Percentiles rank a stretch among this genome's conserved stretches.
Conservation (phyloP, 176 grass and related monocot species). For the Lolium multiflorum region DNA sequence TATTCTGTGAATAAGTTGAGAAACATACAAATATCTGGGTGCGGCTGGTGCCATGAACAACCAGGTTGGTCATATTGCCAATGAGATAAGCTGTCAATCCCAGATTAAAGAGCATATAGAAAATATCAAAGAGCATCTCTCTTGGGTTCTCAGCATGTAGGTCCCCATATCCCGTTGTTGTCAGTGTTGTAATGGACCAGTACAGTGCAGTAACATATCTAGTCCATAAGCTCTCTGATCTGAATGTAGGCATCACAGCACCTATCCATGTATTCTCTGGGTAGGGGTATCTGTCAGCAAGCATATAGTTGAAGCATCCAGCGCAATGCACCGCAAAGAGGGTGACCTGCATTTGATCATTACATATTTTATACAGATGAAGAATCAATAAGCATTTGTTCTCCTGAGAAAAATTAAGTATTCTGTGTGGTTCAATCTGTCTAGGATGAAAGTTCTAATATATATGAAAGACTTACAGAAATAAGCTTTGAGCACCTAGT, state of each 20-base stretch:
- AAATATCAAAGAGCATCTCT: slow-evolving; percentile 96
- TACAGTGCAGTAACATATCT: slow-evolving; percentile 94
- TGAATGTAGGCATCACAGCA: slow-evolving; percentile 85
- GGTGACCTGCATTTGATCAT: slow-evolving; percentile 78
- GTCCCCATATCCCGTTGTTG: slow-evolving; percentile 95
- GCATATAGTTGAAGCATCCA: slow-evolving; percentile 94
- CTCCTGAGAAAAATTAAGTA: neutral
- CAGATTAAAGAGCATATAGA: slow-evolving; percentile 99
- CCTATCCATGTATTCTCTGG: slow-evolving; percentile 96
- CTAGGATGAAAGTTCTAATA: neutral
- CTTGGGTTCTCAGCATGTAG: slow-evolving; percentile 94
- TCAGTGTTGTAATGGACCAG: slow-evolving; percentile 99
- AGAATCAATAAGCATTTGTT: slow-evolving; percentile 31
- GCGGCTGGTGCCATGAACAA: slow-evolving; percentile 95
- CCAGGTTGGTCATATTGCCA: slow-evolving; percentile 99
- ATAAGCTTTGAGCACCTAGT: slow-evolving; percentile 94
- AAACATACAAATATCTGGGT: slow-evolving; percentile 85
- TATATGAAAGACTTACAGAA: slow-evolving; percentile 63
- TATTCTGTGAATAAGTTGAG: slow-evolving; percentile 30
- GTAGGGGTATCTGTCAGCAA: slow-evolving; percentile 93
- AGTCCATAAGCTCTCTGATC: slow-evolving; percentile 78
- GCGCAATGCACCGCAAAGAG: slow-evolving; percentile 91
- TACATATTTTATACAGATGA: slow-evolving; percentile 23
- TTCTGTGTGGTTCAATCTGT: slow-evolving; percentile 3
- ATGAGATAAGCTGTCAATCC: slow-evolving; percentile 95